Evolutionary conservation across 2,329 filamentous ascomycete species (phyloP).

Genomic region (Sclerotinia trifoliorum): DNA sequence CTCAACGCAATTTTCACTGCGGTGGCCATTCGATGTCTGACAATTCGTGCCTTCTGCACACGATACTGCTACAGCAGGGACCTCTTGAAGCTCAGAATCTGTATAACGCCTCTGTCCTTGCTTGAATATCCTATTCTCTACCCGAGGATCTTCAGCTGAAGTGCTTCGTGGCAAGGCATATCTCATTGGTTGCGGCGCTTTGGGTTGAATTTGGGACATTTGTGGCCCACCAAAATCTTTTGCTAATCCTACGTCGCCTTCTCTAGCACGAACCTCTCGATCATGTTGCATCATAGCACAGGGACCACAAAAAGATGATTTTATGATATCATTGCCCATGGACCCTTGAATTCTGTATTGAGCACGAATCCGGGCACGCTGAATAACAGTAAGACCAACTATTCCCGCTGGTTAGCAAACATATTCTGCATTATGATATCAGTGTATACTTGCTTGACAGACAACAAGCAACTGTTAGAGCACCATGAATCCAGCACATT

Average conservation of each 20-base stretch:
- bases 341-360: constrained; percentile 46
- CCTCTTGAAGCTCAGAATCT: constrained; percentile 1
- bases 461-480: constrained; percentile 22
- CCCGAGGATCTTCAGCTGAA: constrained; percentile 5
- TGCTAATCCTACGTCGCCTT: constrained; percentile 37
- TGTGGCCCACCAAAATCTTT: constrained; percentile 11
- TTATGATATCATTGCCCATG: constrained; percentile 40
- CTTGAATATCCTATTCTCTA: constrained; percentile 13
- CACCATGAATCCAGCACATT: constrained; percentile 41
- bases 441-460: background rate
- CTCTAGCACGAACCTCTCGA: constrained; percentile 45
- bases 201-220: constrained; percentile 7
- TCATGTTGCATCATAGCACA: constrained; percentile 47
- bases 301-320: constrained; percentile 44
- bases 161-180: constrained; percentile 25
- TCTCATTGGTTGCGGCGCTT: constrained; percentile 30
- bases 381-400: constrained; percentile 20
- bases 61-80: constrained; percentile 7
- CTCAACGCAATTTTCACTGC: background rate
- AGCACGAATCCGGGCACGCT: constrained; percentile 42
- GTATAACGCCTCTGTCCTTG: constrained; percentile 15
- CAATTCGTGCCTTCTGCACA: background rate
- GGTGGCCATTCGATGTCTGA: background rate
- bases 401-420: background rate
- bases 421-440: too few species aligned